Percentiles rank a stretch among this genome's conserved stretches.
Conservation (phyloP, 441 rosid species). For the Adansonia gregorii region DNA sequence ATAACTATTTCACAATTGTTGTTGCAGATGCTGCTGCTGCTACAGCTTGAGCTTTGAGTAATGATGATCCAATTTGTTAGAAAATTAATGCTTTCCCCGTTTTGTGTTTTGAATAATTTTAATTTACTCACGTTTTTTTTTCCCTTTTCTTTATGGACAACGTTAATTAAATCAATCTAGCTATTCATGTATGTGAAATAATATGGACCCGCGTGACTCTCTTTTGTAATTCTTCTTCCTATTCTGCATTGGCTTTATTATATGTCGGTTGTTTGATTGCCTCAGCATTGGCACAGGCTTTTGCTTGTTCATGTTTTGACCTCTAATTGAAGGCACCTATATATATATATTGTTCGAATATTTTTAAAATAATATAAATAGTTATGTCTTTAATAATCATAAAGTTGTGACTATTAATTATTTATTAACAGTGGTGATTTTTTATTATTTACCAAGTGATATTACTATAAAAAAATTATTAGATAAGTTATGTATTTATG, state of each 20-base stretch:
- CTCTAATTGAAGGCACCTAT: not conserved
- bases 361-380: too few species aligned
- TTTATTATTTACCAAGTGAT: too few species aligned
- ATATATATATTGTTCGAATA: not conserved
- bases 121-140: not conserved
- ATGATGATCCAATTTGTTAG: slow-evolving; percentile 24
- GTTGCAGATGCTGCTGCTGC: slow-evolving; percentile 37
- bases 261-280: too few species aligned
- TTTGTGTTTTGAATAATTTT: slow-evolving; percentile 22
- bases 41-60: slow-evolving; percentile 28
- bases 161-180: slow-evolving; percentile 4
- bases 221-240: slow-evolving; percentile 17
- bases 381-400: too few species aligned
- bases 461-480: too few species aligned
- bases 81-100: slow-evolving; percentile 22
- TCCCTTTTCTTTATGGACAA: slow-evolving; percentile 4
- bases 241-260: too few species aligned
- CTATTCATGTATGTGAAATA: slow-evolving; percentile 20
- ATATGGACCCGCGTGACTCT: slow-evolving; percentile 30
- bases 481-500: too few species aligned
- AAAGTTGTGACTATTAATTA: too few species aligned
- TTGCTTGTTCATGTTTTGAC: slow-evolving; percentile 16
- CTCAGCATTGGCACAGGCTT: too few species aligned
- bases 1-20: slow-evolving; percentile 7
- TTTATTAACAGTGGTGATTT: too few species aligned